Percentiles rank a stretch among this genome's conserved stretches.
Conservation (phyloP, 2,329 filamentous ascomycete species). For the Aspergillus brasiliensis region DNA sequence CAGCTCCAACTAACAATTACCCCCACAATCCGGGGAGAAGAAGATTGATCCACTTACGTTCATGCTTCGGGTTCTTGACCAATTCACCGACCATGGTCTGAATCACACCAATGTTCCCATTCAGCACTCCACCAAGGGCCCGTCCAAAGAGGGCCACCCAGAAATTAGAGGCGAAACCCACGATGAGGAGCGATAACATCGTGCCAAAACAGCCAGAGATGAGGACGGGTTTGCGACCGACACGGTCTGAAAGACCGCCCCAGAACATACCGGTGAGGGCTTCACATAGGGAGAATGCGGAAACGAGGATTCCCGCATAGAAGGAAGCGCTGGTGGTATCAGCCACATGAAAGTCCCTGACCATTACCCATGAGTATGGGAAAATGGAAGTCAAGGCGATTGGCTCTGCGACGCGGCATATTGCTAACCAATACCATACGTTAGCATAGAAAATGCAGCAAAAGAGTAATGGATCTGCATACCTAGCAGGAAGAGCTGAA, state of each 20-base stretch:
- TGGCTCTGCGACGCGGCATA: conserved; percentile 89
- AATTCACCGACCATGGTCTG: conserved; percentile 92
- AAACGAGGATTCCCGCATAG: conserved; percentile 86
- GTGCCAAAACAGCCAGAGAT: conserved; percentile 80
- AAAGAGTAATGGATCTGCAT: conserved; percentile 33
- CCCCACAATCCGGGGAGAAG: neutral
- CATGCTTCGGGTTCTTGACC: conserved; percentile 79
- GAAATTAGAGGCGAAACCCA: conserved; percentile 80
- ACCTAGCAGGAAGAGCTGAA: conserved; percentile 85
- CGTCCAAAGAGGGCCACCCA: conserved; percentile 79
- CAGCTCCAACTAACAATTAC: neutral
- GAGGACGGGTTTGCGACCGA: conserved; percentile 83
- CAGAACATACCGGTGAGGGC: conserved; percentile 84
- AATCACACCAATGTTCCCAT: conserved; percentile 89
- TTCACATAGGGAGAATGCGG: conserved; percentile 81
- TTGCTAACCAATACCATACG: conserved; percentile 58
- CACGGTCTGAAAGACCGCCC: conserved; percentile 78
- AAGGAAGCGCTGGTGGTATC: conserved; percentile 76
- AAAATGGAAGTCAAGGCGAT: conserved; percentile 93
- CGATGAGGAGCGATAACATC: conserved; percentile 77
- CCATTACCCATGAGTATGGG: conserved; percentile 84
- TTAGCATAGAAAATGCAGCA: conserved; percentile 7
- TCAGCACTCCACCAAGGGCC: conserved; percentile 76
- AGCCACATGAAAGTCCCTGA: conserved; percentile 74
- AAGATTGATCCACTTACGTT: conserved; percentile 66